Evolutionary conservation across 306 rosid genomes (phyloP).

Genomic region (Cotoneaster glaucophyllus): DNA sequence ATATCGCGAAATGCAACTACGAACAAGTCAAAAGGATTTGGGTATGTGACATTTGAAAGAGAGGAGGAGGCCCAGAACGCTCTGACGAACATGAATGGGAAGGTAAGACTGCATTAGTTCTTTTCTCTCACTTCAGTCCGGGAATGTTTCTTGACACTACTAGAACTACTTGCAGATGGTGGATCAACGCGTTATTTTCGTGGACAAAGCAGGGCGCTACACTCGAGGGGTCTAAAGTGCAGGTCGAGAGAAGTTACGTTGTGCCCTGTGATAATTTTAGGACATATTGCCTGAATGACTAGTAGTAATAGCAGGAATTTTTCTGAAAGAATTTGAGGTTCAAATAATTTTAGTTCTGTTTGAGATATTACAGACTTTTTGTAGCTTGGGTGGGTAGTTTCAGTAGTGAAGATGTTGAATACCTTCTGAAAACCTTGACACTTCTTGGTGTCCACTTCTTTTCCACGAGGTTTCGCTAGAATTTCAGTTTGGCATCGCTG

Average conservation of each 20-base stretch:
- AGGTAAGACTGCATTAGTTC: neutral
- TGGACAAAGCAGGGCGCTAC: slow-evolving; percentile 2
- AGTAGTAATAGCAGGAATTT: neutral
- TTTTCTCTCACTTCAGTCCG: neutral
- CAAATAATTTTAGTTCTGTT: neutral
- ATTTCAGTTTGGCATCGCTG: too few relatives aligned
- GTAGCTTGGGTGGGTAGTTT: neutral
- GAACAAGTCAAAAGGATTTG: slow-evolving; percentile 11
- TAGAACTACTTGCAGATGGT: slow-evolving; percentile 5
- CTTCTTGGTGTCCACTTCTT: too few relatives aligned
- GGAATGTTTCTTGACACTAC: neutral
- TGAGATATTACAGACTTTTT: neutral
- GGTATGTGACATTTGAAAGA: slow-evolving; percentile 15
- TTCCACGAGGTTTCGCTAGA: too few relatives aligned
- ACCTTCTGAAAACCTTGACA: too few relatives aligned
- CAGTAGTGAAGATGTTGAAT: too few relatives aligned
- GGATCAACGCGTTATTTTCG: slow-evolving; percentile 23
- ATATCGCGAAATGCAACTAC: neutral
- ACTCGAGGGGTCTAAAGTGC: neutral
- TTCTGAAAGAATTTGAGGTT: neutral
- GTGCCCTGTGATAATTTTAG: neutral
- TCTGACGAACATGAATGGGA: slow-evolving; percentile 15
- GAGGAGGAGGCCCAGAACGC: slow-evolving; percentile 15
- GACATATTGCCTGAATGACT: neutral
- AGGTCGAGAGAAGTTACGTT: neutral